These are phyloP conservation scores for Malassezia caprae DNA, from an alignment of 1,284 basidiomycete genomes.

Conservation along the genomic window DNA sequence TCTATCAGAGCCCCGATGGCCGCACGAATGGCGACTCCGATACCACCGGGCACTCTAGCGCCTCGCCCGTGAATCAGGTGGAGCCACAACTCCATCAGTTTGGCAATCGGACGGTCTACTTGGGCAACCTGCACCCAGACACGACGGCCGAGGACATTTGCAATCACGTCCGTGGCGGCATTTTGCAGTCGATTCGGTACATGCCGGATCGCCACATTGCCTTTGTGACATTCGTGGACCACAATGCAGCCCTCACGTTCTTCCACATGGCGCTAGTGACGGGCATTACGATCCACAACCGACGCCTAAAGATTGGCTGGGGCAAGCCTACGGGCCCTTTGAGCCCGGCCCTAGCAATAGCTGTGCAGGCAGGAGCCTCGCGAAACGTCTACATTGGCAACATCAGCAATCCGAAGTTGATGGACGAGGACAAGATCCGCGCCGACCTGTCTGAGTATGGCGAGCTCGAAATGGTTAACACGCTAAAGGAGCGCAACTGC, in stretches of 20 bases:
- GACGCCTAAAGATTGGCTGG: constrained; percentile 46
- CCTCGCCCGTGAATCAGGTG: background rate
- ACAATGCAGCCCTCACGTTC: constrained; percentile 44
- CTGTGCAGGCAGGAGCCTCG: constrained; percentile 45
- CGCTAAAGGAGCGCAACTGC: constrained; percentile 43
- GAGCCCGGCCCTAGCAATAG: constrained; percentile 43
- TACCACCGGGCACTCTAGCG: background rate
- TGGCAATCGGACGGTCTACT: constrained; percentile 46
- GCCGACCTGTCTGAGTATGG: constrained; percentile 43
- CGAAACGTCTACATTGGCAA: constrained; percentile 47
- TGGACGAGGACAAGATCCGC: constrained; percentile 42
- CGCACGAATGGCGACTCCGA: background rate
- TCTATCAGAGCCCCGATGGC: background rate
- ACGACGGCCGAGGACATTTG: constrained; percentile 47
- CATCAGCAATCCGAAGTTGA: constrained; percentile 36
- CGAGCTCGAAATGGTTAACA: constrained; percentile 46
- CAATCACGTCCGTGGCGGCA: constrained; percentile 47
- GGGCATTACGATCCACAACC: constrained; percentile 46
- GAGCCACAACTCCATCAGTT: constrained; percentile 32
- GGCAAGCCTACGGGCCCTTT: constrained; percentile 45
- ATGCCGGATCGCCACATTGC: constrained; percentile 47
- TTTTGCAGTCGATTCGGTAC: constrained; percentile 43
- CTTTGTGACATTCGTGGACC: constrained; percentile 45
- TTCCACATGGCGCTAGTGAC: constrained; percentile 42
- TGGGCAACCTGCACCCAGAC: constrained; percentile 46